A percentile compares a stretch with the other conserved stretches of the same genome.
phyloP scores from a whole-genome alignment of 1,284 basidiomycete species.

The Garcileccinum viscosum region DNA sequence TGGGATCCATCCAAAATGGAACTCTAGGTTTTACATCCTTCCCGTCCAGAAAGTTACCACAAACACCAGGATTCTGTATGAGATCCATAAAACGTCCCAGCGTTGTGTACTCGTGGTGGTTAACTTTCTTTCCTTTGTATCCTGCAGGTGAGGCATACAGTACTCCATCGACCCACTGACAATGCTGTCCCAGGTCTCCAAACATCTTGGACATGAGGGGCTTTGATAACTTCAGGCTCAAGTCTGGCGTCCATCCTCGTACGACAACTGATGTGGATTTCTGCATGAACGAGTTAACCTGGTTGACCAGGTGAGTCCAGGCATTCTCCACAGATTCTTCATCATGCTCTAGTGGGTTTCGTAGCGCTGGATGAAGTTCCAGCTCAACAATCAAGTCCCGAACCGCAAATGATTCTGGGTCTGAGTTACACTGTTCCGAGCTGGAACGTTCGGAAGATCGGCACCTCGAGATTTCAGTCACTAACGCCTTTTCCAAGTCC shows the following conservation, averaged over 20 bases:
- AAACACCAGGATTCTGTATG: background rate
- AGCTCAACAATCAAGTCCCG: background rate
- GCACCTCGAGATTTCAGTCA: background rate
- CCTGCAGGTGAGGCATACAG: too few relatives aligned
- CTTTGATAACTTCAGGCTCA: too few relatives aligned
- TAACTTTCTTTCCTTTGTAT: background rate
- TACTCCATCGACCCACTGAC: too few relatives aligned
- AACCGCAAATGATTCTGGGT: background rate
- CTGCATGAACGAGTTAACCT: background rate
- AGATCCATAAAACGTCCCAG: background rate
- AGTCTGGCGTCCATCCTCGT: too few relatives aligned
- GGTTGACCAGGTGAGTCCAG: background rate
- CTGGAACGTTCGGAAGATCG: background rate
- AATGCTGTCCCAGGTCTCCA: too few relatives aligned
- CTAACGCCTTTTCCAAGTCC: background rate
- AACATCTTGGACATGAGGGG: background rate
- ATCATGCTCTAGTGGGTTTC: background rate
- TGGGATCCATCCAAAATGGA: background rate
- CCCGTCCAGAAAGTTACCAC: background rate
- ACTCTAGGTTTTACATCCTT: background rate
- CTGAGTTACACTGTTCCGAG: background rate
- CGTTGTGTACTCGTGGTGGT: background rate
- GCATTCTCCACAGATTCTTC: background rate
- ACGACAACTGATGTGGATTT: background rate
- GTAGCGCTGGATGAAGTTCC: background rate